phyloP scores from a whole-genome alignment of 2,329 filamentous ascomycete species.

The Penicillium sp. region DNA sequence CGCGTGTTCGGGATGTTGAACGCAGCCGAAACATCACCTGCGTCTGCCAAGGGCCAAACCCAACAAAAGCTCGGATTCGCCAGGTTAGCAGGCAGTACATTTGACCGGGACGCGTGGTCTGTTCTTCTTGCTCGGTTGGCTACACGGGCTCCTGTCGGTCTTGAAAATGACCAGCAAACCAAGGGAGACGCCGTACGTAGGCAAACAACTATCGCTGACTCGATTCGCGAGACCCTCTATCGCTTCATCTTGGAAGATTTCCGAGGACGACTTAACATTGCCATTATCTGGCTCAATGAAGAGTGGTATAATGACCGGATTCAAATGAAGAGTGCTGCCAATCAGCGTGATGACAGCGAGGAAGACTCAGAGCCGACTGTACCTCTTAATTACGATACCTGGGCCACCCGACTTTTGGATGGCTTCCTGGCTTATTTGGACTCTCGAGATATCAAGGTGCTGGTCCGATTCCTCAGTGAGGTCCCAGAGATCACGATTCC shows the following conservation, averaged over 20 bases:
- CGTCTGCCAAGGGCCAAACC: slow-evolving; percentile 49
- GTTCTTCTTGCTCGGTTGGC: slow-evolving; percentile 82
- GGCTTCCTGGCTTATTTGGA: slow-evolving; percentile 90
- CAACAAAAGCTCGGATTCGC: slow-evolving; percentile 70
- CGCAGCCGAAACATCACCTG: slow-evolving; percentile 64
- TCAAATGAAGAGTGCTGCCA: slow-evolving; percentile 45
- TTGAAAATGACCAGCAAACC: slow-evolving; percentile 51
- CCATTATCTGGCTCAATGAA: slow-evolving; percentile 91
- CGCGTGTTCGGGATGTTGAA: slow-evolving; percentile 77
- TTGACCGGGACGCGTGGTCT: slow-evolving; percentile 86
- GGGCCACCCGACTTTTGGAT: slow-evolving; percentile 77
- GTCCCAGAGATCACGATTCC: slow-evolving; percentile 73
- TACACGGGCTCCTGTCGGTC: slow-evolving; percentile 69
- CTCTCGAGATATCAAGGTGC: slow-evolving; percentile 73
- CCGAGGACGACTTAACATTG: slow-evolving; percentile 80
- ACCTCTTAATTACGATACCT: slow-evolving; percentile 69
- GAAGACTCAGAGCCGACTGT: slow-evolving; percentile 45
- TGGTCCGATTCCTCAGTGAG: slow-evolving; percentile 89
- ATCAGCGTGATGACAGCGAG: slow-evolving; percentile 43
- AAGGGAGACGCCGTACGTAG: slow-evolving; percentile 29
- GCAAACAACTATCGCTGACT: slow-evolving; percentile 51
- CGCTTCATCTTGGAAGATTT: slow-evolving; percentile 90
- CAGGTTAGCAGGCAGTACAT: slow-evolving; percentile 76
- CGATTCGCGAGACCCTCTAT: slow-evolving; percentile 77
- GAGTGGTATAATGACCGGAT: slow-evolving; percentile 94